Evolutionary conservation across 306 rosid species (phyloP).

Genomic region (Vigna angularis): DNA sequence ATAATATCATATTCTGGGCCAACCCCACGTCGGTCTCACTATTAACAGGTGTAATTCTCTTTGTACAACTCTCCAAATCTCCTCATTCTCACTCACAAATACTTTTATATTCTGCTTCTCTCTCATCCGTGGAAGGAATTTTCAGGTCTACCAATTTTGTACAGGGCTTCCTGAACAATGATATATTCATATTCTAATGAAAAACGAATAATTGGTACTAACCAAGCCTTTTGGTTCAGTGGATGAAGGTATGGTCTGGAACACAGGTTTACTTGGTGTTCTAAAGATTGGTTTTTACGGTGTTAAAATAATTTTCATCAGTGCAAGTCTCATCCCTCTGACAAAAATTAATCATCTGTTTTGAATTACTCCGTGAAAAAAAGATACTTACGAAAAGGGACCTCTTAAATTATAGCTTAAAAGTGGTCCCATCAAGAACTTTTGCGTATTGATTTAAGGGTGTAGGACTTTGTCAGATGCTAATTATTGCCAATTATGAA

Average conservation of each 20-base stretch:
- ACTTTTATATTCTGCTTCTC: slow-evolving; percentile 33
- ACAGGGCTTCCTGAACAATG: background rate
- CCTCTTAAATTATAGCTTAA: slow-evolving; percentile 54
- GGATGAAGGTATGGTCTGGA: too few relatives aligned
- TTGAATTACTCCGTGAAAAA: too few relatives aligned
- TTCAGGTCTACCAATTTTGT: background rate
- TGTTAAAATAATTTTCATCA: too few relatives aligned
- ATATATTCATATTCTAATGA: slow-evolving; percentile 25
- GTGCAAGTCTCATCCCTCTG: too few relatives aligned
- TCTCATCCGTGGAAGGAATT: slow-evolving; percentile 27
- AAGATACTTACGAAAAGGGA: slow-evolving; percentile 31
- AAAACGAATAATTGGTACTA: background rate
- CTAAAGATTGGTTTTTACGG: too few relatives aligned
- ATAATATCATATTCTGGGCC: slow-evolving; percentile 5
- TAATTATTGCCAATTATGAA: slow-evolving; percentile 53
- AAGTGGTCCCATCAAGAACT: slow-evolving; percentile 40
- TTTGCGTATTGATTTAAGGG: slow-evolving; percentile 30
- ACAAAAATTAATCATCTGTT: too few relatives aligned
- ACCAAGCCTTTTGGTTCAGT: too few relatives aligned
- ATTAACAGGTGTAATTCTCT: slow-evolving; percentile 47
- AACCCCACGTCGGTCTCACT: slow-evolving; percentile 49
- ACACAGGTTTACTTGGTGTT: too few relatives aligned
- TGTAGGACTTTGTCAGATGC: slow-evolving; percentile 46
- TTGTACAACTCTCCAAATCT: slow-evolving; percentile 33
- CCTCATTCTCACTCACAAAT: slow-evolving; percentile 19